These are phyloP conservation scores for Suillus discolor DNA, from an alignment of 768 basidiomycete genomes.

Conservation along the genomic window DNA sequence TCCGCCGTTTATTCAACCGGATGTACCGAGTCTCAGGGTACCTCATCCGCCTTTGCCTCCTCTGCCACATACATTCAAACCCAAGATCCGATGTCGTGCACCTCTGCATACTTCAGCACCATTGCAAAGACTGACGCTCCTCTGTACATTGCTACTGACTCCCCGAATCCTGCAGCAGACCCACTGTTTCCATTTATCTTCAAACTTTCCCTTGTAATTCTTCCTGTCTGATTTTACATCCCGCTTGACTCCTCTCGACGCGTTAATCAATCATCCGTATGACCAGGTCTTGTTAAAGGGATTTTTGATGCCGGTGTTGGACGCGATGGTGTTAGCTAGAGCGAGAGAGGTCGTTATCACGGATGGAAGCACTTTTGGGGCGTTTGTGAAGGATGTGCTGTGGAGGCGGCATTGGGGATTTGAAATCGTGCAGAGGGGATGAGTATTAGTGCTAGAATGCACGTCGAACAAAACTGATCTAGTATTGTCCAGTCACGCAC, in stretches of 20 bases:
- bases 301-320: conserved; percentile 64
- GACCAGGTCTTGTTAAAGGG: conserved; percentile 50
- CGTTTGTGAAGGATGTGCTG: conserved; percentile 66
- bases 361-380: conserved; percentile 74
- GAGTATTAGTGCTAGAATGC: not conserved
- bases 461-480: not conserved
- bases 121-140: conserved; percentile 50
- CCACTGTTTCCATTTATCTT: conserved; percentile 48
- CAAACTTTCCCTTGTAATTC: conserved; percentile 66
- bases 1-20: conserved; percentile 22
- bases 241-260: conserved; percentile 33
- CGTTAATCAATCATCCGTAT: conserved; percentile 43
- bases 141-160: conserved; percentile 70
- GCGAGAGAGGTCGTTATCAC: conserved; percentile 67
- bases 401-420: conserved; percentile 61
- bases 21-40: conserved; percentile 21
- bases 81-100: conserved; percentile 39
- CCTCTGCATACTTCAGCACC: conserved; percentile 35
- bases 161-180: conserved; percentile 39
- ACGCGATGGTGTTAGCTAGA: conserved; percentile 67
- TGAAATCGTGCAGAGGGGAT: conserved; percentile 53
- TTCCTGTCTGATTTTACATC: conserved; percentile 53
- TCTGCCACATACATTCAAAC: conserved; percentile 20
- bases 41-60: conserved; percentile 32
- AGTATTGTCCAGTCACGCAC: not conserved